These are phyloP conservation scores for Rhizopus stolonifer DNA, from an alignment of 371 early-diverging fungal genomes.

Conservation along the genomic window DNA sequence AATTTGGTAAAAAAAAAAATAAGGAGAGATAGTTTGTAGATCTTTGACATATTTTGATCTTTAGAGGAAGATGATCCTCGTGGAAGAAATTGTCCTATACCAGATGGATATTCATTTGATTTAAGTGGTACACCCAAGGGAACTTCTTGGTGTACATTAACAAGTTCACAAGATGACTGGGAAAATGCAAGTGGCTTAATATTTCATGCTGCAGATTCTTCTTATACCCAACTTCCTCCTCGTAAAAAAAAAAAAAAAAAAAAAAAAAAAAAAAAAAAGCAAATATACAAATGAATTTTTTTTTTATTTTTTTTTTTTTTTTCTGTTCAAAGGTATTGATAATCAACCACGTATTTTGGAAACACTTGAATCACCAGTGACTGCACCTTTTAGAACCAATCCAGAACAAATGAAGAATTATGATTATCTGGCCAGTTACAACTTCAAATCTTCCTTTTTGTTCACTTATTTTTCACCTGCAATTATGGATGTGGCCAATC, in stretches of 20 bases:
- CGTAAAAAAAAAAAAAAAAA: constrained; percentile 16
- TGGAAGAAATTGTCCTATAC: constrained; percentile 26
- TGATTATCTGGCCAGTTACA: constrained; percentile 40
- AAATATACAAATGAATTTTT: too few species aligned
- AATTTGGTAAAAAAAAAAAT: constrained; percentile 14
- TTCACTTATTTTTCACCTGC: constrained; percentile 36
- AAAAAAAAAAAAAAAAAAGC: background rate
- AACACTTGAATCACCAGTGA: constrained; percentile 36
- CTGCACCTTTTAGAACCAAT: constrained; percentile 28
- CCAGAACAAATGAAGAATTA: constrained; percentile 25
- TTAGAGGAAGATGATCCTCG: background rate
- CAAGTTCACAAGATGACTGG: constrained; percentile 17
- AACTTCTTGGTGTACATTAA: constrained; percentile 33
- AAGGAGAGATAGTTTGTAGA: background rate
- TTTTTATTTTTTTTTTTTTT: too few species aligned
- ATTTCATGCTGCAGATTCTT: constrained; percentile 37
- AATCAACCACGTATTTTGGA: constrained; percentile 43
- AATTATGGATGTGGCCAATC: constrained; percentile 34
- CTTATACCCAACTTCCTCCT: constrained; percentile 9
- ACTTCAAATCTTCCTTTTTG: constrained; percentile 31
- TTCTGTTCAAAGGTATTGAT: constrained; percentile 11
- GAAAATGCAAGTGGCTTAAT: constrained; percentile 28
- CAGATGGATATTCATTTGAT: constrained; percentile 22
- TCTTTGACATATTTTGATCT: background rate
- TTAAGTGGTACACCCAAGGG: background rate